Base-by-base conservation (phyloP, 163 green algal species). In the Prototheca wickerhamii region DNA sequence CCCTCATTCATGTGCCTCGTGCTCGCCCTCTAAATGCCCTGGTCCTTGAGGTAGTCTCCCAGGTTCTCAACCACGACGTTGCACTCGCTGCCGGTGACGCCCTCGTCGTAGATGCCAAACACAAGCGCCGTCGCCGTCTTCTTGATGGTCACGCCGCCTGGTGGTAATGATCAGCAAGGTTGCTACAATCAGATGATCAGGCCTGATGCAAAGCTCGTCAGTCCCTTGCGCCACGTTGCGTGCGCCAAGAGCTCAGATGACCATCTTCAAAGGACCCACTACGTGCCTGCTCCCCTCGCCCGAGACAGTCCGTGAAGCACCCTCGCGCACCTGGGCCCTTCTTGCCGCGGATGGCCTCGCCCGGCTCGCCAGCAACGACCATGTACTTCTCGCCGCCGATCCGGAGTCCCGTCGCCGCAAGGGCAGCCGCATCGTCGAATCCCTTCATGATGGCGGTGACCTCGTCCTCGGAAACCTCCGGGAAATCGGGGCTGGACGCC, bases 51-150 rank as follows among this genome's bases (percentile, higher is more conserved):
- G 61, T 93, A 94, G 61, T 95, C 87, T 6, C 76, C 87, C 33
- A 95, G 50, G 49, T 84, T 86, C 63, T 95, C 87, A 2, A 95
- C 86, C 20, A 89, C 69, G 4, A 87, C 56, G 64, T 92, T 94
- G 77, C 71, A 87, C 51, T 90, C 85, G n/a, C 69, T 81, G 17
- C 80, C 69, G 51, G 83, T 76, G 25, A 86, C 82, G 7, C 75
- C 81, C 58, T 88, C 73, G 21, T 72, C 69, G 59, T 93, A 93
- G 33, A 93, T 87, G 61, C 87, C 87, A 55, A 94, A 63, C 10
- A 95, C 79, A 23, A 95, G 31, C 0, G 81, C 84, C 18, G 67
- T 84, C 26, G 54, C 73, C 25, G 85, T 93, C 70, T 89, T 91
- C 73, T 90, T 94, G 57, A 92, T 78, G 28, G 75, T 87, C 31